Percentiles rank a stretch among this genome's conserved stretches.
Conservation (phyloP, 257 asterid species). For the Primulina tabacum region DNA sequence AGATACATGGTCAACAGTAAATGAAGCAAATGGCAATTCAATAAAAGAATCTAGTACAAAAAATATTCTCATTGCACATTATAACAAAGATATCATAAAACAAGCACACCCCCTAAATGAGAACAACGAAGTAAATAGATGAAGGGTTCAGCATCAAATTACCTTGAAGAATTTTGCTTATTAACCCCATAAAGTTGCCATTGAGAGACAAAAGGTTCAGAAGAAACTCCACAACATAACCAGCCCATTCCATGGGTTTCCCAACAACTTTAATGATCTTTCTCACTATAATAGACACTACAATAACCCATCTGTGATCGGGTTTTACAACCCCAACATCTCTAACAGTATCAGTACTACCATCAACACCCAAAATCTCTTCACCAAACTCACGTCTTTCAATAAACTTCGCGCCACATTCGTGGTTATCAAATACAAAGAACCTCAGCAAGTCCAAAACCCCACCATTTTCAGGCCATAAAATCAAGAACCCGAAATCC, state of each 20-base stretch:
- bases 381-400: constrained; percentile 29
- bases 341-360: not conserved
- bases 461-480: constrained; percentile 65
- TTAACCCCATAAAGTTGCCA: constrained; percentile 54
- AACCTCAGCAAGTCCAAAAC: constrained; percentile 56
- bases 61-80: no score
- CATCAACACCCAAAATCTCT: constrained; percentile 14
- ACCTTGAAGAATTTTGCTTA: constrained; percentile 55
- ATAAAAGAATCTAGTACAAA: no score
- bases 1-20: no score
- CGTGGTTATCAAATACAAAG: constrained; percentile 36
- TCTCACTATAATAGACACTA: constrained; percentile 62
- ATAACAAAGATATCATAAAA: no score
- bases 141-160: constrained; percentile 12
- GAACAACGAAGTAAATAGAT: not conserved
- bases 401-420: constrained; percentile 57
- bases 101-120: no score
- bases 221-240: constrained; percentile 62
- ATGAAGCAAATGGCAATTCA: no score
- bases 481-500: constrained; percentile 48
- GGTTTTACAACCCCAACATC: constrained; percentile 28
- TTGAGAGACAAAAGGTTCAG: constrained; percentile 73
- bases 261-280: constrained; percentile 53
- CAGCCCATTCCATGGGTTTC: constrained; percentile 76
- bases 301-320: constrained; percentile 74